Evolutionary conservation across 1,139 yeast genomes (phyloP), one percentile per base, ranked within the genome.

Genomic region (Kodamaea sp.): DNA sequence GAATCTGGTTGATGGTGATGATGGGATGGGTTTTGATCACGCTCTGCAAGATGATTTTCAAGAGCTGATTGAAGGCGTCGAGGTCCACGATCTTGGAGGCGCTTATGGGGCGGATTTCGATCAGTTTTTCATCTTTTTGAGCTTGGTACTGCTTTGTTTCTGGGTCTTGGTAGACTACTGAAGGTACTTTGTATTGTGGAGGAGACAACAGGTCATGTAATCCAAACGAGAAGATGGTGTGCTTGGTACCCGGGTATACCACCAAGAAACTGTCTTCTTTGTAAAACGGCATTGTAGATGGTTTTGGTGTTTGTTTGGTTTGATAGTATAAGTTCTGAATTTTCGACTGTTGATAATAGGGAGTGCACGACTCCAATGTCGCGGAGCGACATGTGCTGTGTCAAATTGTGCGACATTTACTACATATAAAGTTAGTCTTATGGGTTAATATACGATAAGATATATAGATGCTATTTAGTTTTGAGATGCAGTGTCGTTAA

Each of bases 211-310:
- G 73, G 44, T 90, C 97, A 34, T 79, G 82, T 27, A 90, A 66
- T 2, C 97, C 97, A 55, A 86, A 82, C 47, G 84, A 83, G 27
- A 86, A 86, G 36, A 83, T 65, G 1, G 97, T 87, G 36, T 73
- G 63, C 37, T 66, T 70, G 2, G 95, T 82, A n/a, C 96, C 96
- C 1, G 95, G 88, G 40, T 87, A 81, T 27, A 90, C 76, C 32
- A 89, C 76, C 62, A 72, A 61, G 47, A 76, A 71, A 55, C 72
- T 73, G 43, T 76, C 82, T 61, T 78, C 84, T 53, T 80, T 72
- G 55, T 74, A 78, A 44, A 75, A 70, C 14, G 83, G 82, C 80
- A 79, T 78, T 22, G 16, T 33, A n/a, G n/a, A n/a, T n/a, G n/a
- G n/a, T n/a, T n/a, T n/a, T n/a, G n/a, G n/a, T n/a, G n/a, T n/a